phyloP scores from a whole-genome alignment of 2,329 filamentous ascomycete genomes.

The Ophioceras dolichostomum region DNA sequence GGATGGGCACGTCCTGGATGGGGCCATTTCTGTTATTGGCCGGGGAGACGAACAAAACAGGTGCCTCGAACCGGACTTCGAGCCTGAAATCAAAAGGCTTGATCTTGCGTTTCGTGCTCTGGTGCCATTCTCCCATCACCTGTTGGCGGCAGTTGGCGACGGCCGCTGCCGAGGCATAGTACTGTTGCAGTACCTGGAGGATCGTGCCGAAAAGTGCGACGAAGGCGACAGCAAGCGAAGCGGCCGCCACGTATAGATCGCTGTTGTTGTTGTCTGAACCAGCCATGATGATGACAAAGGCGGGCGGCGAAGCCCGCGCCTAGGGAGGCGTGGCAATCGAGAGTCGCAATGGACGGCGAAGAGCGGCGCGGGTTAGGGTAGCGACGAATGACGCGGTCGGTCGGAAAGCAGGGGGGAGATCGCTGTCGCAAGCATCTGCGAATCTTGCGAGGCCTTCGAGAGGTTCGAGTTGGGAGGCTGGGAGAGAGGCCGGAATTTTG shows the following conservation, averaged over 20 bases:
- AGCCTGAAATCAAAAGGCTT: conserved; percentile 31
- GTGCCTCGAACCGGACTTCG: conserved; percentile 34
- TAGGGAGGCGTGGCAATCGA: too few species aligned
- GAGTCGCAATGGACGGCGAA: too few species aligned
- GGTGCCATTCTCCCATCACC: conserved; percentile 34
- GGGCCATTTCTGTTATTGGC: conserved; percentile 25
- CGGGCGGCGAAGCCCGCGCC: too few species aligned
- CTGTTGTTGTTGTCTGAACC: background rate
- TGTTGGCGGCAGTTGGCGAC: conserved; percentile 33
- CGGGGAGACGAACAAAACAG: conserved; percentile 36
- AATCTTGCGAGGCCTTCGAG: too few species aligned
- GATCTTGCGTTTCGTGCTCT: conserved; percentile 25
- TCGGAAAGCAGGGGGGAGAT: too few species aligned
- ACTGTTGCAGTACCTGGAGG: conserved; percentile 37
- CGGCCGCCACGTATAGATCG: conserved; percentile 20
- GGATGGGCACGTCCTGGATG: conserved; percentile 15
- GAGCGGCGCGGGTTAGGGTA: too few species aligned
- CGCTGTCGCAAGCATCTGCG: too few species aligned
- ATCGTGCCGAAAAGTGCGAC: conserved; percentile 31
- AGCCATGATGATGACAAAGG: too few species aligned
- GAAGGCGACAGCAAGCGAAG: conserved; percentile 33
- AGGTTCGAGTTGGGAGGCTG: too few species aligned
- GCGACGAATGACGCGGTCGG: too few species aligned
- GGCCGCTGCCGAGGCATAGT: conserved; percentile 34
- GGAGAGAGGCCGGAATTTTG: too few species aligned